Evolutionary conservation across 2,329 filamentous ascomycete genomes (phyloP).

Genomic region (Cercospora citrullina): DNA sequence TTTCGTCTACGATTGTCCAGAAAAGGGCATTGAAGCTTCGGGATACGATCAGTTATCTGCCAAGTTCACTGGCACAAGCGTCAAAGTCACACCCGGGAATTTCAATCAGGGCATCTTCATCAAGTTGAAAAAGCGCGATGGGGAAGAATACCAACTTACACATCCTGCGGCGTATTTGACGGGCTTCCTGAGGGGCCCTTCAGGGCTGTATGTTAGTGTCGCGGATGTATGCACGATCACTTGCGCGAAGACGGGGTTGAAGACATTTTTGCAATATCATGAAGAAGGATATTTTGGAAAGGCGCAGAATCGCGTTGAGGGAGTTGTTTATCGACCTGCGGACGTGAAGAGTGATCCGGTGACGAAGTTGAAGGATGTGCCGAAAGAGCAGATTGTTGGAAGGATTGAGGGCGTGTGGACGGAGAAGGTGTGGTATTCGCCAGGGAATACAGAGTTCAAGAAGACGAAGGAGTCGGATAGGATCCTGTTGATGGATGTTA

Average conservation of each 20-base stretch:
- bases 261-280: conserved; percentile 87
- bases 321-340: conserved; percentile 80
- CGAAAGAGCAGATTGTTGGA: conserved; percentile 78
- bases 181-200: conserved; percentile 72
- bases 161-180: conserved; percentile 93
- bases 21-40: conserved; percentile 81
- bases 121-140: conserved; percentile 71
- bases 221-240: conserved; percentile 86
- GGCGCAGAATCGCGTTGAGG: conserved; percentile 86
- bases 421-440: conserved; percentile 63
- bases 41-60: conserved; percentile 96
- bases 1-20: conserved; percentile 89
- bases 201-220: conserved; percentile 80
- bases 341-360: conserved; percentile 83
- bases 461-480: conserved; percentile 56
- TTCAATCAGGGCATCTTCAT: conserved; percentile 97
- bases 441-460: conserved; percentile 48
- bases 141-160: conserved; percentile 92
- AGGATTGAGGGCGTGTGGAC: conserved; percentile 86
- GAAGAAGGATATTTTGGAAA: conserved; percentile 95
- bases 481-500: conserved; percentile 80
- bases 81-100: conserved; percentile 86
- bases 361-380: conserved; percentile 78
- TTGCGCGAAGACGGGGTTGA: conserved; percentile 86
- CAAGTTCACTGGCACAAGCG: conserved; percentile 94